These are phyloP conservation scores for Camellia sinensis DNA, from an alignment of 148 eudicot species.

Conservation along the genomic window DNA sequence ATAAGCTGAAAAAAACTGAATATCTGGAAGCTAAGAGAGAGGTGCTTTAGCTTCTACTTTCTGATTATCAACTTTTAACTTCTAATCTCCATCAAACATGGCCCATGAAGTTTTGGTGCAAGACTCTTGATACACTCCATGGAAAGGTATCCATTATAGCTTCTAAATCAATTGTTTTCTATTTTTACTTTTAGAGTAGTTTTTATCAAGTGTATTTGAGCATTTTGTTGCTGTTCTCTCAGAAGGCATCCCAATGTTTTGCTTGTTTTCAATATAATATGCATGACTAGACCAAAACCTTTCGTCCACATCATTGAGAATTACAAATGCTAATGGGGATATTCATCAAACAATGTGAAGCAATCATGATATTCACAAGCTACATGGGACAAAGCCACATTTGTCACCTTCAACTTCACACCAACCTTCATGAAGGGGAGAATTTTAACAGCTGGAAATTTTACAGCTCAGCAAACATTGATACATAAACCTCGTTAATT, in stretches of 20 bases:
- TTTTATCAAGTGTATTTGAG: background rate
- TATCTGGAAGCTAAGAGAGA: no score
- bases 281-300: background rate
- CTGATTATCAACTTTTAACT: no score
- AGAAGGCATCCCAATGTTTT: background rate
- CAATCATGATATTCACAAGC: background rate
- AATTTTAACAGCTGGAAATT: no score
- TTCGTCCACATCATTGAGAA: background rate
- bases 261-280: background rate
- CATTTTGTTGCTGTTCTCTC: background rate
- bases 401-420: background rate
- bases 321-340: background rate
- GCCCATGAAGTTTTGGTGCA: no score
- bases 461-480: no score
- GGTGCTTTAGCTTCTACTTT: no score
- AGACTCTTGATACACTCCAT: no score
- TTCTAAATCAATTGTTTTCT: background rate
- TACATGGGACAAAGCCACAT: background rate
- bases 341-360: background rate
- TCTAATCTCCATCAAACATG: no score
- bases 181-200: background rate
- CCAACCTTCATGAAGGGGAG: background rate
- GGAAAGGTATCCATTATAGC: background rate
- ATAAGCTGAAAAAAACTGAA: no score
- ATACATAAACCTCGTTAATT: no score